A percentile compares a stretch with the other conserved stretches of the same genome.
phyloP scores from a whole-genome alignment of 352 stramenopile genomes.

The Phytophthora quininea region DNA sequence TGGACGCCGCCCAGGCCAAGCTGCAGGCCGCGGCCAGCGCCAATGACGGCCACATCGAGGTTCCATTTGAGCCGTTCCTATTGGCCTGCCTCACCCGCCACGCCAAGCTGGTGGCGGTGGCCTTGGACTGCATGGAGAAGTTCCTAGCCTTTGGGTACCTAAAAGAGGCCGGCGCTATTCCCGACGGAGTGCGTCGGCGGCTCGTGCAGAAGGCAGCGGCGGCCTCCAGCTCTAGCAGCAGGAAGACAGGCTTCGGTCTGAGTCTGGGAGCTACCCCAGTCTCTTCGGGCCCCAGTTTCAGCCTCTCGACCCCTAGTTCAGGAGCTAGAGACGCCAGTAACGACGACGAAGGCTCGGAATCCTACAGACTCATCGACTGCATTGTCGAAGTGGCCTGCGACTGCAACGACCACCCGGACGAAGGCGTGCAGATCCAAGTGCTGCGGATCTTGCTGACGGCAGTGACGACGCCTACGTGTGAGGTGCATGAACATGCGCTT shows the following conservation, averaged over 20 bases:
- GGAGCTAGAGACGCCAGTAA: conserved; percentile 3
- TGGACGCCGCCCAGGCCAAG: conserved; percentile 58
- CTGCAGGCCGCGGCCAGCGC: conserved; percentile 45
- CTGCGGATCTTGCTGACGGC: conserved; percentile 92
- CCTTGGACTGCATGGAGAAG: conserved; percentile 92
- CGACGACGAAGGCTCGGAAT: conserved; percentile 29
- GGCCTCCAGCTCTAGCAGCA: conserved; percentile 17
- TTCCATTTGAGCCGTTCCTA: conserved; percentile 80
- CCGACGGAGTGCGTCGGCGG: conserved; percentile 64
- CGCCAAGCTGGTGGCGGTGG: conserved; percentile 76
- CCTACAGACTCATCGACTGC: conserved; percentile 83
- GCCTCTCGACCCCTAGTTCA: conserved; percentile 5
- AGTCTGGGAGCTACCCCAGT: conserved; percentile 11
- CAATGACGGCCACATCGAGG: conserved; percentile 34
- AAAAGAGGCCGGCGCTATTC: conserved; percentile 62
- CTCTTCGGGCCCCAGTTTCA: conserved; percentile 18
- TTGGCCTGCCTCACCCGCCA: conserved; percentile 76
- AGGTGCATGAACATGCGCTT: conserved; percentile 93
- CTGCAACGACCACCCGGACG: conserved; percentile 91
- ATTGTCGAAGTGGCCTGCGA: conserved; percentile 91
- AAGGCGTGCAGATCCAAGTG: conserved; percentile 93
- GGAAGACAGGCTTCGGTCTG: conserved; percentile 21
- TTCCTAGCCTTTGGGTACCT: conserved; percentile 90
- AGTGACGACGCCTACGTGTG: conserved; percentile 89
- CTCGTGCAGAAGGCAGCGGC: conserved; percentile 59